Evolutionary conservation across 306 rosid genomes (phyloP).

Genomic region (Cicer judaicum): DNA sequence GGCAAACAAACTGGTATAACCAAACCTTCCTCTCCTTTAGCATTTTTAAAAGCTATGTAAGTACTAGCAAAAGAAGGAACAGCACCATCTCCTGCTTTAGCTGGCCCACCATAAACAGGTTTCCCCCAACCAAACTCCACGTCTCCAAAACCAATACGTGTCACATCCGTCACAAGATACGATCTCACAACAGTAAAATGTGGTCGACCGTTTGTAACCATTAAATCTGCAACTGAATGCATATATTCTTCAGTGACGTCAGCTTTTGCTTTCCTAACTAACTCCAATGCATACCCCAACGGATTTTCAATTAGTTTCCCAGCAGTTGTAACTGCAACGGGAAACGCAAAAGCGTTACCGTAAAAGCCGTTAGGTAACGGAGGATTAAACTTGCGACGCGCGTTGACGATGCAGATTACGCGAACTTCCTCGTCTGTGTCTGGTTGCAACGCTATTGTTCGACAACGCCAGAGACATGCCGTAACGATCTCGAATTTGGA

Average conservation of each 20-base stretch:
- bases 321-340: slow-evolving; percentile 53
- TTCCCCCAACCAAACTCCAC: slow-evolving; percentile 64
- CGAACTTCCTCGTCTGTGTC: slow-evolving; percentile 57
- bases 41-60: slow-evolving; percentile 32
- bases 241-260: slow-evolving; percentile 62
- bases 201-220: slow-evolving; percentile 55
- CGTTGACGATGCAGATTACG: slow-evolving; percentile 49
- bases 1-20: slow-evolving; percentile 22
- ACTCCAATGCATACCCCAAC: slow-evolving; percentile 56
- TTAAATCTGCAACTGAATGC: slow-evolving; percentile 60
- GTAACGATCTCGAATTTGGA: slow-evolving; percentile 58
- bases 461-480: slow-evolving; percentile 67
- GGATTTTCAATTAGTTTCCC: slow-evolving; percentile 52
- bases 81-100: background rate
- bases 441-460: slow-evolving; percentile 22
- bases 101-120: slow-evolving; percentile 23
- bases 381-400: slow-evolving; percentile 54
- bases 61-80: background rate
- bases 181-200: slow-evolving; percentile 55
- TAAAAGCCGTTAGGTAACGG: slow-evolving; percentile 63
- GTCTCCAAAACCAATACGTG: slow-evolving; percentile 52
- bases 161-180: slow-evolving; percentile 60
- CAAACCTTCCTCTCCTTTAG: slow-evolving; percentile 27
- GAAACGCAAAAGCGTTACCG: slow-evolving; percentile 60
- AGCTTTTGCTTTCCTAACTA: slow-evolving; percentile 57